Evolutionary conservation across 1,284 basidiomycete genomes (phyloP).

Genomic region (Gymnopus androsaceus): DNA sequence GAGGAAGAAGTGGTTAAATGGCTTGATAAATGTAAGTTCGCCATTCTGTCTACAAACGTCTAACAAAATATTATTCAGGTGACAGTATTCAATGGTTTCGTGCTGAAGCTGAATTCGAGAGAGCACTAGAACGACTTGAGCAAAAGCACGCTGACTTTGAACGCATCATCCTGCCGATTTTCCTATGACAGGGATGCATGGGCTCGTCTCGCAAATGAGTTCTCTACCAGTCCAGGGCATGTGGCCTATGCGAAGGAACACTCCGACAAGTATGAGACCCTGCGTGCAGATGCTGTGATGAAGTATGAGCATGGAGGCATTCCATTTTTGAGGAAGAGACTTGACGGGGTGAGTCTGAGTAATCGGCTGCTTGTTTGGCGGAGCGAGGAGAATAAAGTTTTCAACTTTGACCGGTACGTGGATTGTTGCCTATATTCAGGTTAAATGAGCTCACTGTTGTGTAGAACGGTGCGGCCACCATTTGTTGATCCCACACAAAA

Average conservation of each 20-base stretch:
- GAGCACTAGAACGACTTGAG: conserved; percentile 30
- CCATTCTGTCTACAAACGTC: background rate
- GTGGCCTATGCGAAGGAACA: conserved; percentile 18
- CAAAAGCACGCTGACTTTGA: conserved; percentile 26
- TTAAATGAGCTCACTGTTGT: too few species aligned
- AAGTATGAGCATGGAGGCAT: background rate
- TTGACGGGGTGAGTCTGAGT: too few species aligned
- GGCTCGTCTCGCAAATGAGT: background rate
- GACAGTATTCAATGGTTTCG: conserved; percentile 31
- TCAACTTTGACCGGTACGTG: too few species aligned
- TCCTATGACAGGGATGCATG: conserved; percentile 13
- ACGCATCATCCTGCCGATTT: conserved; percentile 21
- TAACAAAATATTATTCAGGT: conserved; percentile 16
- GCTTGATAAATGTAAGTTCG: conserved; percentile 3
- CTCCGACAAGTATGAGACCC: background rate
- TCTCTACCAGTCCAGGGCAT: conserved; percentile 6
- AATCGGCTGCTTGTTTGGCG: too few species aligned
- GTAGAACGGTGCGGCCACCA: too few species aligned
- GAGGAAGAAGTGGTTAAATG: background rate
- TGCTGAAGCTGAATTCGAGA: conserved; percentile 30
- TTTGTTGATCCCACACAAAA: too few species aligned
- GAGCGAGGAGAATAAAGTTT: too few species aligned
- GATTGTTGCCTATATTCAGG: too few species aligned
- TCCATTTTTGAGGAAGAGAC: too few species aligned
- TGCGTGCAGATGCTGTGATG: background rate